Base-by-base conservation (phyloP, 371 early-diverging fungal genomes). In the Actinomortierella wolfii region DNA sequence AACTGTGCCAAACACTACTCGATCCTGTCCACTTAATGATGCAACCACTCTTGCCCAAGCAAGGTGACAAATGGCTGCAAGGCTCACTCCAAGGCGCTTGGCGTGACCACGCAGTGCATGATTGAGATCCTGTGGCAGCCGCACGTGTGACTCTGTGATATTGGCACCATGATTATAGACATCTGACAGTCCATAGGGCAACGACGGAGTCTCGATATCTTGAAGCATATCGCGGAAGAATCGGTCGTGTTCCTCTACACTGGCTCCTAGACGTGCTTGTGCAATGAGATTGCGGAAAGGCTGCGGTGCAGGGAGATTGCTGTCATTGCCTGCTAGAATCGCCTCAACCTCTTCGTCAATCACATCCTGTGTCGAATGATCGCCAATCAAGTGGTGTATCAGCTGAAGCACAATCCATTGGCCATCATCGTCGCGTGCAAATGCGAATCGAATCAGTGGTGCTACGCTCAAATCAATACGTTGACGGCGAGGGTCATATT, bases 231-330 rank as follows among this genome's bases (percentile, higher is more conserved):
- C 43, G n/a, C 25, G 40, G 55, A 55, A 55, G 50, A 49, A 49
- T 23, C 17, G 3, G 9, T 49, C 50, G 17, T 49, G 50, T 14
- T 18, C 50, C 9, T 49, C 50, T 23, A 6, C 7, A 26, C 50
- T 23, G 7, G 23, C 5, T 21, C 25, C 17, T 21, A 49, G 25
- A 13, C 21, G 42, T 17, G 43, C 14, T 17, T 55, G 55, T 39
- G 55, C 55, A 28, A 61, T 55, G 25, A 61, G 47, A 18, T 61
- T 61, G 43, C 61, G 61, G 61, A 42, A 58, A 18, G 64, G 64
- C 47, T 47, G 15, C 13, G 58, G 47, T 42, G 64, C 14, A 39
- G 51, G 58, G 15, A 49, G 41, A 6, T 39, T 39, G 20, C 40
- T 18, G 17, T 21, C 64, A 24, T 50, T 44, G 1, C 64, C 64